Evolutionary conservation across 2,329 filamentous ascomycete genomes (phyloP).

Genomic region (Tolypocladium capitatum): DNA sequence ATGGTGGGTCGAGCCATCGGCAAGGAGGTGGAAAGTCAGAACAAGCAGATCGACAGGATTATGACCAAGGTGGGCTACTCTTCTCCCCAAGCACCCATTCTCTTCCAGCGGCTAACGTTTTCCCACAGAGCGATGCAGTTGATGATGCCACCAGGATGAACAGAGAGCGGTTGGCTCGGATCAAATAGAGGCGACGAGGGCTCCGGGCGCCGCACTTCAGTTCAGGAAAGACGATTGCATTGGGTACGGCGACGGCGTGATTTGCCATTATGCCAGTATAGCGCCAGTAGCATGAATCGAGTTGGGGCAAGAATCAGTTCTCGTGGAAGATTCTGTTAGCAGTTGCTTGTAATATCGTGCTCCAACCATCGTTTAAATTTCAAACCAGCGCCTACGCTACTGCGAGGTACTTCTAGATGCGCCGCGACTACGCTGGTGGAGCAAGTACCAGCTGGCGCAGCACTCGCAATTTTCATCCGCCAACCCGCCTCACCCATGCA

Average conservation of each 20-base stretch:
- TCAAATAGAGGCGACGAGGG: constrained; percentile 21
- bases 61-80: constrained; percentile 53
- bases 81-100: neutral
- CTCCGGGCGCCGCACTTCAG: neutral
- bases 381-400: no score
- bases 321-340: neutral
- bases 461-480: neutral
- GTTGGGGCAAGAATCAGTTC: no score
- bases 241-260: neutral
- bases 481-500: neutral
- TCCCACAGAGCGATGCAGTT: constrained; percentile 61
- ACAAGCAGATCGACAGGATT: constrained; percentile 61
- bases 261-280: neutral
- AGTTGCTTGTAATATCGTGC: neutral
- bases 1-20: constrained; percentile 61
- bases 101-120: constrained; percentile 13
- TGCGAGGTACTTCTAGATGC: neutral
- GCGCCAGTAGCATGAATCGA: neutral
- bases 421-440: neutral
- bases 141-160: constrained; percentile 74
- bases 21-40: constrained; percentile 63
- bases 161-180: constrained; percentile 55
- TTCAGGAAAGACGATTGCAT: neutral
- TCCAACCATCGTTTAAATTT: neutral
- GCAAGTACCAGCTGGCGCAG: neutral